Conservation (phyloP, 768 basidiomycete genomes). For the Lactarius pseudohatsudake region DNA sequence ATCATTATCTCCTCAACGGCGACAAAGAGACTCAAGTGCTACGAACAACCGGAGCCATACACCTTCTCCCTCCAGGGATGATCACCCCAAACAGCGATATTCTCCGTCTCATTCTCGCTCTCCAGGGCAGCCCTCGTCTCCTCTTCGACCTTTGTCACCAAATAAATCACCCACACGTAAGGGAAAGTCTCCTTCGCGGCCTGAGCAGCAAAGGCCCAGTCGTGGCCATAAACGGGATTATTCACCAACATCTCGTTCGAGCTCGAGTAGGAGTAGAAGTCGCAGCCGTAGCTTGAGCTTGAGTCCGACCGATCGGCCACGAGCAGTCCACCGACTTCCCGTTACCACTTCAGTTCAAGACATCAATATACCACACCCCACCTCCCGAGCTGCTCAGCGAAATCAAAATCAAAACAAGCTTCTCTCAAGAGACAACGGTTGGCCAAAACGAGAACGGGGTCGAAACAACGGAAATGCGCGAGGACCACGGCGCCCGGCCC, state of each 20-base stretch:
- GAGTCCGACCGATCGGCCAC: slow-evolving; percentile 53
- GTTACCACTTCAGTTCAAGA: slow-evolving; percentile 42
- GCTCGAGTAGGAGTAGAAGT: slow-evolving; percentile 57
- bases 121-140: slow-evolving; percentile 27
- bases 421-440: slow-evolving; percentile 29
- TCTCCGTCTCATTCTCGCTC: slow-evolving; percentile 36
- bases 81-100: slow-evolving; percentile 37
- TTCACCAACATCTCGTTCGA: slow-evolving; percentile 56
- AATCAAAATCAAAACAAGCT: slow-evolving; percentile 24
- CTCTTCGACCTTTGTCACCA: slow-evolving; percentile 24
- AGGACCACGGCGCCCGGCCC: slow-evolving; percentile 12
- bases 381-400: slow-evolving; percentile 20
- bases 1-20: slow-evolving; percentile 60
- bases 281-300: slow-evolving; percentile 36
- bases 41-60: slow-evolving; percentile 44
- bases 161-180: slow-evolving; percentile 19
- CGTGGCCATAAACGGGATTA: slow-evolving; percentile 42
- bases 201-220: slow-evolving; percentile 18
- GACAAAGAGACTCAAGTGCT: slow-evolving; percentile 53
- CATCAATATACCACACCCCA: slow-evolving; percentile 22
- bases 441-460: slow-evolving; percentile 30
- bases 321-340: slow-evolving; percentile 65
- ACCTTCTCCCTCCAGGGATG: slow-evolving; percentile 47
- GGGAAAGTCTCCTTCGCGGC: slow-evolving; percentile 18
- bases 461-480: slow-evolving; percentile 20